Evolutionary conservation across 768 basidiomycete genomes (phyloP), one percentile per base, ranked within the genome.

Genomic region (Lentinula boryana): DNA sequence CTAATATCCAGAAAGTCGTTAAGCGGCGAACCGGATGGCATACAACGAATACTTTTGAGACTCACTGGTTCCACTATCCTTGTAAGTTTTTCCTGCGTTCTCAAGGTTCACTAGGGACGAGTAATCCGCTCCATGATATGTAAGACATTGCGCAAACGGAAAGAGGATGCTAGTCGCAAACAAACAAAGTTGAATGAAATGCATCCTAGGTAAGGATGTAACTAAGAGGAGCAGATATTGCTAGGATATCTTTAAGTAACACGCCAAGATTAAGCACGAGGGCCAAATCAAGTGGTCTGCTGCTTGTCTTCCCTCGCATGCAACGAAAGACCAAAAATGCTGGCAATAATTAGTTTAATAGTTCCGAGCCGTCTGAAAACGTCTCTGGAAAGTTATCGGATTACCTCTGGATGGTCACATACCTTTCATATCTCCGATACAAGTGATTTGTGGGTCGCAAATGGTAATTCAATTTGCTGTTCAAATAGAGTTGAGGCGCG

Each of bases 121-220:
- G 63, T 84, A 79, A 67, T 85, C 85, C 12, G 83, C 84, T 40
- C 80, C 83, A 38, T 74, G 76, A 68, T 78, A 84, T 12, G 73
- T 75, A 55, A 84, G 74, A 15, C 55, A 56, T 12, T 4, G 33
- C 23, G 27, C 40, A 9, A 56, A 32, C 12, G 55, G 55, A 2
- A 54, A 23, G 12, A 56, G 40, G 36, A 56, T 16, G 16, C 46
- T 44, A 44, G 43, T 23, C 8, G 15, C 18, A 3, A 56, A 23
- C 1, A 56, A 41, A 21, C 23, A 41, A 4, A 35, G 6, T 18
- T 21, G 27, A 31, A 31, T 15, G 27, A 43, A 43, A 32, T 21
- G 55, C 55, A 56, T 56, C 23, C 12, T 48, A n/a, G n/a, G n/a
- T 49, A 31, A 10, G 27, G 27, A 27, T 27, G 27, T 27, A 27